Percentiles rank a stretch among this genome's conserved stretches.
These are phyloP conservation scores for Teunomyces cretensis DNA, from an alignment of 805 yeast species.

Conservation along the genomic window DNA sequence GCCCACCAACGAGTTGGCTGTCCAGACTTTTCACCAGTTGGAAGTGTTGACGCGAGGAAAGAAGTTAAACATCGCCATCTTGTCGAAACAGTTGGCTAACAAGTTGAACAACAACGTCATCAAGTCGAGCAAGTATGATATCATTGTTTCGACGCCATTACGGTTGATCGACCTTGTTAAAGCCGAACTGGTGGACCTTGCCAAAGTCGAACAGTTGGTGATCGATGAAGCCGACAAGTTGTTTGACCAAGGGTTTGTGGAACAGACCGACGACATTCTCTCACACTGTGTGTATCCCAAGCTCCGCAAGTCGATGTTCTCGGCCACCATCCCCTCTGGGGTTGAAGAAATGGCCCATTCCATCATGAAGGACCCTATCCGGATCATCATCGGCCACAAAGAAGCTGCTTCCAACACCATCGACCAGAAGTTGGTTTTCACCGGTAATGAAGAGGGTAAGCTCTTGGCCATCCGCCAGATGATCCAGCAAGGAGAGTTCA, in stretches of 20 bases:
- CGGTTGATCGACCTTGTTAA: constrained; percentile 79
- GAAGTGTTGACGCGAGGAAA: constrained; percentile 56
- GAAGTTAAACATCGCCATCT: constrained; percentile 57
- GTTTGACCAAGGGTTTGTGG: constrained; percentile 82
- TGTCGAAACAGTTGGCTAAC: constrained; percentile 70
- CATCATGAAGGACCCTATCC: constrained; percentile 81
- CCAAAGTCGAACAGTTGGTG: constrained; percentile 69
- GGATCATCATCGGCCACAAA: constrained; percentile 88
- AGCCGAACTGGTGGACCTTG: constrained; percentile 57
- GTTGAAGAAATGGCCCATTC: constrained; percentile 85
- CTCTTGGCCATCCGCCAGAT: constrained; percentile 86
- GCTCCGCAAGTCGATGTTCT: constrained; percentile 75
- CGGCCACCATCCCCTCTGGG: constrained; percentile 93
- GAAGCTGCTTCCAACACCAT: constrained; percentile 87
- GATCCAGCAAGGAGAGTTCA: constrained; percentile 78
- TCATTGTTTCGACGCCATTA: constrained; percentile 84
- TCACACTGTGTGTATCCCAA: constrained; percentile 52
- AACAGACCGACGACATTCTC: constrained; percentile 86
- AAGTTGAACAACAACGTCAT: constrained; percentile 64
- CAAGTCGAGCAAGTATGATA: constrained; percentile 65
- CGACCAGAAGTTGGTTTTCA: constrained; percentile 77
- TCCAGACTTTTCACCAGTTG: constrained; percentile 76
- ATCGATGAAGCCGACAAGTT: constrained; percentile 96
- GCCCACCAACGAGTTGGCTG: constrained; percentile 93
- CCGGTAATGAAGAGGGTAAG: constrained; percentile 97